phyloP scores from a whole-genome alignment of 257 asterid species.

The Solanum bulbocastanum region DNA sequence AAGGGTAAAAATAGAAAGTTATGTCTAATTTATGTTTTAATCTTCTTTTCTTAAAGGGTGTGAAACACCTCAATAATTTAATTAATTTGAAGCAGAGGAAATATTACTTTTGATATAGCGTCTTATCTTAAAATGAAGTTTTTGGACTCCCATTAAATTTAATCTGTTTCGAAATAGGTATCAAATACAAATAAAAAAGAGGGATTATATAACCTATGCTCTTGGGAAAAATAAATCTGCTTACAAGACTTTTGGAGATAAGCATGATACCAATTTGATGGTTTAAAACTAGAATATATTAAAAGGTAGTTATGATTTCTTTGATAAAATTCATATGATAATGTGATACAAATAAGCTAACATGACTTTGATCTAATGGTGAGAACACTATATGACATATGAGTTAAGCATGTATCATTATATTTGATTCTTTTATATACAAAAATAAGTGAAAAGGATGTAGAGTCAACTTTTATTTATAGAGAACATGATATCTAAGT shows the following conservation, averaged over 20 bases:
- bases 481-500: too few relatives aligned
- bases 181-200: not conserved
- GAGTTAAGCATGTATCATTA: not conserved
- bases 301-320: not conserved
- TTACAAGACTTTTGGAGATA: not conserved
- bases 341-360: not conserved
- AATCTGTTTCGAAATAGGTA: not conserved
- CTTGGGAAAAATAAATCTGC: not conserved
- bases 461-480: too few relatives aligned
- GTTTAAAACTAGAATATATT: not conserved
- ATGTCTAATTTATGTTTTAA: too few relatives aligned
- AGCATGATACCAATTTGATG: not conserved
- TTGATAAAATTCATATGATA: not conserved
- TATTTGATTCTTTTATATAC: fast-evolving
- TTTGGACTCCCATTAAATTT: not conserved
- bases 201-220: not conserved
- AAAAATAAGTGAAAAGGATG: fast-evolving
- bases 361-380: not conserved
- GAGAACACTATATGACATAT: fast-evolving
- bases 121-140: not conserved
- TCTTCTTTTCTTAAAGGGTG: too few relatives aligned
- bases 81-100: too few relatives aligned
- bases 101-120: not conserved
- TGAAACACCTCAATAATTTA: too few relatives aligned
- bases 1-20: too few relatives aligned